These are phyloP conservation scores for Termitomyces heimii DNA, from an alignment of 768 basidiomycete species.

Conservation along the genomic window DNA sequence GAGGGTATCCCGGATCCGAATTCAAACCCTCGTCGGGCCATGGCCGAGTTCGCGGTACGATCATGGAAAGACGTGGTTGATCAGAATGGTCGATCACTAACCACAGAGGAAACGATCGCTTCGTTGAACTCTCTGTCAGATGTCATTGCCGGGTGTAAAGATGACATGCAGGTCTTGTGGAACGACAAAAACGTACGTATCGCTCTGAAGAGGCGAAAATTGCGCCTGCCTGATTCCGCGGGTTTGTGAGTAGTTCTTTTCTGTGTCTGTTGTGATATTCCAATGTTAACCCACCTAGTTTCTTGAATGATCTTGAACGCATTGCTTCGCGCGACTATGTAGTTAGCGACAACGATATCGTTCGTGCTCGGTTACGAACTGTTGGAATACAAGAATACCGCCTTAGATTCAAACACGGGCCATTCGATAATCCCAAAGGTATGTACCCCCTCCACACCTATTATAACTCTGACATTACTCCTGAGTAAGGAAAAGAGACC, in stretches of 20 bases:
- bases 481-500: slow-evolving; percentile 20
- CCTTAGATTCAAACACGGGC: slow-evolving; percentile 39
- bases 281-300: slow-evolving; percentile 32
- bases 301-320: slow-evolving; percentile 62
- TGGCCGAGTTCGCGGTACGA: slow-evolving; percentile 46
- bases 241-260: slow-evolving; percentile 47
- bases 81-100: slow-evolving; percentile 12
- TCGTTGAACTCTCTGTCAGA: slow-evolving; percentile 38
- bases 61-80: slow-evolving; percentile 45
- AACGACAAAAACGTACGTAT: slow-evolving; percentile 44
- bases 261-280: background rate
- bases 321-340: slow-evolving; percentile 55
- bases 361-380: slow-evolving; percentile 65
- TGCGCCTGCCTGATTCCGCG: slow-evolving; percentile 57
- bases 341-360: slow-evolving; percentile 68
- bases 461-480: background rate
- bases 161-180: slow-evolving; percentile 65
- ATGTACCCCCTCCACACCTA: background rate
- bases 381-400: slow-evolving; percentile 66
- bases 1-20: slow-evolving; percentile 24
- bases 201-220: slow-evolving; percentile 37
- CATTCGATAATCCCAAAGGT: slow-evolving; percentile 32
- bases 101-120: slow-evolving; percentile 4
- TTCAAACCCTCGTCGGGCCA: slow-evolving; percentile 19
- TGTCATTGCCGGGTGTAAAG: slow-evolving; percentile 51